These are phyloP conservation scores for Aspergillus eucalypticola DNA, from an alignment of 2,329 filamentous ascomycete genomes.

Conservation along the genomic window DNA sequence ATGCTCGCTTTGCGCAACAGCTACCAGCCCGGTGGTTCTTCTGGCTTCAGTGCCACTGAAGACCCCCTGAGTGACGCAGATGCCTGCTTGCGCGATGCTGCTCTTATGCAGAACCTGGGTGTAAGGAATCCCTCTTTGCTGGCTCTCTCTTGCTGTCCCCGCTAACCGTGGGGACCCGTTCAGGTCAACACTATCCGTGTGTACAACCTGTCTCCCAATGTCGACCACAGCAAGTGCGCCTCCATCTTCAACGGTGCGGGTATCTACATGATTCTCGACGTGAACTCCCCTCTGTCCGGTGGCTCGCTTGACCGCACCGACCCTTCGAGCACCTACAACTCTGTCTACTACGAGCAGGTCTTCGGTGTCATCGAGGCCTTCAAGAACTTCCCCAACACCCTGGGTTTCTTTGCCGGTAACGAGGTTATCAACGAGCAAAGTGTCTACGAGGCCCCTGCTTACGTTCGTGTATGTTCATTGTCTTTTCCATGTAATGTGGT, in stretches of 20 bases:
- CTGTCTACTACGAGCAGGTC: constrained; percentile 57
- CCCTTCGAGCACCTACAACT: constrained; percentile 57
- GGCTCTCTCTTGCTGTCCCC: neutral
- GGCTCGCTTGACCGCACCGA: constrained; percentile 58
- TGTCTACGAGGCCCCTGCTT: constrained; percentile 55
- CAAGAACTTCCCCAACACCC: constrained; percentile 65
- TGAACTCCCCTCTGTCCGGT: constrained; percentile 61
- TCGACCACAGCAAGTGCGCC: constrained; percentile 63
- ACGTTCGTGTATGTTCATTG: constrained; percentile 53
- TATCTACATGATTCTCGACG: constrained; percentile 67
- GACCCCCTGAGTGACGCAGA: constrained; percentile 61
- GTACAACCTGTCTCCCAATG: constrained; percentile 62
- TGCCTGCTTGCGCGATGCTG: constrained; percentile 62
- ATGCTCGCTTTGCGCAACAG: constrained; percentile 30
- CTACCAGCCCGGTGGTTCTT: constrained; percentile 64
- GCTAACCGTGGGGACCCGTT: neutral
- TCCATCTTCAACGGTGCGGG: constrained; percentile 66
- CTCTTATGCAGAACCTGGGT: constrained; percentile 63
- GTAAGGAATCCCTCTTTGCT: constrained; percentile 34
- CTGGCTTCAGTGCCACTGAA: constrained; percentile 54
- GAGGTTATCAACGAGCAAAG: constrained; percentile 67
- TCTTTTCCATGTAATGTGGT: no score
- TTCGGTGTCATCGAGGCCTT: constrained; percentile 67
- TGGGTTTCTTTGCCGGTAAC: constrained; percentile 69
- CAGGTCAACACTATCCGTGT: constrained; percentile 64